Base-by-base conservation (phyloP, 805 yeast species). In the Candida multigemmis region DNA sequence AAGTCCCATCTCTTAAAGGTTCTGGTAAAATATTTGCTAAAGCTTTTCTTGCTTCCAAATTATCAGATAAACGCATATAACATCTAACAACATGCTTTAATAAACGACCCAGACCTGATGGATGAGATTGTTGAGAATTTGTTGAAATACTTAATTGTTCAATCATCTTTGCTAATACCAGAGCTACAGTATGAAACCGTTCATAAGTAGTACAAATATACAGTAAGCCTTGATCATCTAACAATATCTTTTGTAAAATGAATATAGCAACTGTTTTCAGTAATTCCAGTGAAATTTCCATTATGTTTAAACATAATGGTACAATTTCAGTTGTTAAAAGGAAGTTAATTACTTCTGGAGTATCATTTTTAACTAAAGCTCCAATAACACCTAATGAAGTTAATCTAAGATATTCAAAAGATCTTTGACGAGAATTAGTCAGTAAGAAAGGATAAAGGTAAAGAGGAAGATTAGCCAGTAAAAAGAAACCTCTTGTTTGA, bases 311-410 rank as follows among this genome's bases (percentile, higher is more conserved):
- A 50, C 98, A 91, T 30, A 91, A 59, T 4, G 98, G 98, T 18
- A 91, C 93, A 41, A 91, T 89, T 51, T 89, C 98, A 0, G 98
- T 91, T n/a, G 95, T 77, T 23, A 89, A 64, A 44, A 89, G 59
- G 46, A 91, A 89, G 36, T 82, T 82, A 36, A 91, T 87, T 23
- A 89, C 97, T 41, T 89, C 95, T 10, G 94, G 85, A 4, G 95
- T 82, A 46, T 89, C 98, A 51, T 87, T 89, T 44, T 91, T 89
- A 14, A 91, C 97, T 30, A 89, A 62, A 0, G 98, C 97, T 12
- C 98, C 98, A 48, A 89, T 83, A 5, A 89, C 98, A 21, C 98
- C 98, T 34, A 89, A 69, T 28, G 94, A 81, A 1, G 98, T 91
- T 37, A 89, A 68, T 37, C 97, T 68, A 44, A 89, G 68, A 50